A percentile compares a stretch with the other conserved stretches of the same genome.
Evolutionary conservation across 2,329 filamentous ascomycete species (phyloP).

Genomic region (Arthroderma sp.): DNA sequence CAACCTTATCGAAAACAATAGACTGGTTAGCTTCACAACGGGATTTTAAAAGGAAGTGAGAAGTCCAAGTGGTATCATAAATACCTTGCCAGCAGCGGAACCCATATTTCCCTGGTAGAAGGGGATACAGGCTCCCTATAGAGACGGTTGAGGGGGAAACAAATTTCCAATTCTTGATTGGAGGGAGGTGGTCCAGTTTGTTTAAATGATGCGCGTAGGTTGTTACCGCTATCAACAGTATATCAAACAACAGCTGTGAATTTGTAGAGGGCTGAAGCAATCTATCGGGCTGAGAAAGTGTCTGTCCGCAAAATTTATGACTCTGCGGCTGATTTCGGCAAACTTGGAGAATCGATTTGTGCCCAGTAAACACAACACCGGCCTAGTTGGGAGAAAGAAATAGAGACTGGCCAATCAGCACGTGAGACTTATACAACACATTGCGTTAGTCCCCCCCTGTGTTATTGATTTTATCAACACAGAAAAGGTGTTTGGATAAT

Average conservation of each 20-base stretch:
- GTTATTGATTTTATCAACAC: not conserved
- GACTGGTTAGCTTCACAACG: not conserved
- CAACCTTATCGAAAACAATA: not conserved
- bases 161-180: not conserved
- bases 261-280: not conserved
- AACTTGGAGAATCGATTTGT: not conserved
- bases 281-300: not conserved
- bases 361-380: not conserved
- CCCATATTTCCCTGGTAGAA: not conserved
- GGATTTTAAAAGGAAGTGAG: not conserved
- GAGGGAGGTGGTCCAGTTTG: not conserved
- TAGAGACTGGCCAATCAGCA: not conserved
- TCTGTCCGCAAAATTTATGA: not conserved
- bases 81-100: not conserved
- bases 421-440: not conserved
- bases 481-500: not conserved
- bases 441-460: not conserved
- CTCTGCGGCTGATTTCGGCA: not conserved
- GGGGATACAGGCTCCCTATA: not conserved
- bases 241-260: not conserved
- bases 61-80: not conserved
- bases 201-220: not conserved
- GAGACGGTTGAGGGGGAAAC: not conserved
- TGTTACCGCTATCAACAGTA: not conserved
- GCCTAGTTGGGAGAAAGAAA: not conserved